Evolutionary conservation across 1,139 yeast species (phyloP).

Genomic region (Yamadazyma atmosphaerica): DNA sequence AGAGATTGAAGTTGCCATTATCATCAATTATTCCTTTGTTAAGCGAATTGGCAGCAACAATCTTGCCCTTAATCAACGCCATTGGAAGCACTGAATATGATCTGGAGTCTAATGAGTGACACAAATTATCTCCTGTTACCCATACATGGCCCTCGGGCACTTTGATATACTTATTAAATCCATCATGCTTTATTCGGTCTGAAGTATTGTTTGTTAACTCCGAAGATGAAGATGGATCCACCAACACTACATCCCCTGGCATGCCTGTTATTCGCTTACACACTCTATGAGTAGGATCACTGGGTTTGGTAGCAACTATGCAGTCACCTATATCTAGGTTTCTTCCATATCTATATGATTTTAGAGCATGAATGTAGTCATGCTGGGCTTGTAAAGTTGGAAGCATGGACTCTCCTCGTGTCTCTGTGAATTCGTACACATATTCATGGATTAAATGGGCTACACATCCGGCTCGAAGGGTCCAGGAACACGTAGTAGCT

Average conservation of each 20-base stretch:
- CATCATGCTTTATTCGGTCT: constrained; percentile 36
- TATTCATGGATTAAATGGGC: constrained; percentile 68
- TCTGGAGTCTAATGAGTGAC: constrained; percentile 88
- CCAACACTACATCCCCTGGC: constrained; percentile 85
- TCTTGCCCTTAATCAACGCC: constrained; percentile 85
- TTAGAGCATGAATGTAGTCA: constrained; percentile 81
- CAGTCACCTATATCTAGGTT: constrained; percentile 77
- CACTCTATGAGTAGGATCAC: constrained; percentile 81
- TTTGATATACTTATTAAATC: constrained; percentile 58
- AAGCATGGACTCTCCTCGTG: constrained; percentile 93
- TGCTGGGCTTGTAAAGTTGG: constrained; percentile 77
- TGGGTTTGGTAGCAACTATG: constrained; percentile 86
- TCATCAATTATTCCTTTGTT: constrained; percentile 30
- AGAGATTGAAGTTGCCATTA: constrained; percentile 36
- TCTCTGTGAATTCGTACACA: constrained; percentile 74
- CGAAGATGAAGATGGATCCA: constrained; percentile 75
- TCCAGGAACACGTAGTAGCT: constrained; percentile 42
- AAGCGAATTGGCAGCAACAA: constrained; percentile 63
- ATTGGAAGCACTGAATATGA: constrained; percentile 86
- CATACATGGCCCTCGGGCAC: constrained; percentile 94
- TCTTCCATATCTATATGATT: constrained; percentile 58
- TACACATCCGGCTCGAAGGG: constrained; percentile 63
- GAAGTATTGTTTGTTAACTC: constrained; percentile 43
- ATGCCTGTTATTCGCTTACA: constrained; percentile 93
- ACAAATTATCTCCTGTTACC: constrained; percentile 93